Conservation (phyloP, 1,284 basidiomycete genomes). For the Apiotrichum domesticum region DNA sequence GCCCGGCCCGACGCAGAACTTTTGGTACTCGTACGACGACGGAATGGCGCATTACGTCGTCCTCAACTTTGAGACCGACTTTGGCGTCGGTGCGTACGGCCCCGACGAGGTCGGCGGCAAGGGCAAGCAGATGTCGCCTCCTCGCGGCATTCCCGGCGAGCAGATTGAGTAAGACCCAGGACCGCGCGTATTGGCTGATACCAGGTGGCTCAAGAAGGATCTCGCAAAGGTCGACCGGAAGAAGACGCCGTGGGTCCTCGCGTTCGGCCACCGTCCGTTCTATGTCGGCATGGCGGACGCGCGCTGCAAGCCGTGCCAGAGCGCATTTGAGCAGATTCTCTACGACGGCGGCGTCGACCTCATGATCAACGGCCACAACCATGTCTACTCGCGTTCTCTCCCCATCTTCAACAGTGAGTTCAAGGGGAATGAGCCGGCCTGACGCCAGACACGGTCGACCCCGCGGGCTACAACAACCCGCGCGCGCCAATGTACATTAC, state of each 20-base stretch:
- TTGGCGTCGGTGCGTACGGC: slow-evolving; percentile 20
- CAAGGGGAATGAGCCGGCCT: not conserved
- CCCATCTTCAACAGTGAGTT: slow-evolving; percentile 35
- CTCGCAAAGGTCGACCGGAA: slow-evolving; percentile 40
- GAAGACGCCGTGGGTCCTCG: slow-evolving; percentile 46
- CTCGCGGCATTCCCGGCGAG: slow-evolving; percentile 15
- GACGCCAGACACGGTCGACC: slow-evolving; percentile 23
- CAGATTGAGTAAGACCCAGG: slow-evolving; percentile 18
- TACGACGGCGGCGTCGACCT: slow-evolving; percentile 42
- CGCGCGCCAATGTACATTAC: slow-evolving; percentile 29
- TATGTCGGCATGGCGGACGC: slow-evolving; percentile 22
- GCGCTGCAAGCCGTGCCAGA: slow-evolving; percentile 27
- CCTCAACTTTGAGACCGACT: slow-evolving; percentile 31
- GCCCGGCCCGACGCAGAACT: slow-evolving; percentile 20
- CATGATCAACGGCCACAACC: slow-evolving; percentile 39
- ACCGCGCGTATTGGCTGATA: not conserved
- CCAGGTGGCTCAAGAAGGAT: slow-evolving; percentile 26
- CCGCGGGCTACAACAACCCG: slow-evolving; percentile 27
- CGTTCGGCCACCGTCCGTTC: slow-evolving; percentile 36
- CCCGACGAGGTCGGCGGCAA: slow-evolving; percentile 23
- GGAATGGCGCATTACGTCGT: slow-evolving; percentile 27
- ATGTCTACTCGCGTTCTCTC: slow-evolving; percentile 35
- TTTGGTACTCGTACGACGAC: slow-evolving; percentile 35
- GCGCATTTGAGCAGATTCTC: slow-evolving; percentile 40
- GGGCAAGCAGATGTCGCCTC: slow-evolving; percentile 22